A percentile compares a stretch with the other conserved stretches of the same genome.
Conservation (phyloP, 768 basidiomycete genomes). For the Melanogaster broomeanus region DNA sequence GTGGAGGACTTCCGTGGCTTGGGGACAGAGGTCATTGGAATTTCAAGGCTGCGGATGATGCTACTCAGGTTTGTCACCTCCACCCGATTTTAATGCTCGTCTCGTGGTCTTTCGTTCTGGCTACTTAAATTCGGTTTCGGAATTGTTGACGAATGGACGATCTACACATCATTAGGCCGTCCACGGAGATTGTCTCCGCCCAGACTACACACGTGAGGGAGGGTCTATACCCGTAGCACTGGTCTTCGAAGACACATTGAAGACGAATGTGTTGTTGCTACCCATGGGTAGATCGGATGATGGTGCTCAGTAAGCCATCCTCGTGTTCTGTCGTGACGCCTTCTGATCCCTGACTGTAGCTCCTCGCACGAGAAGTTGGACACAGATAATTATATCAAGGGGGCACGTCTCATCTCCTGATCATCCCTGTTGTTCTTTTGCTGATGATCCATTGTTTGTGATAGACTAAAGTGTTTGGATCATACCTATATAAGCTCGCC, state of each 20-base stretch:
- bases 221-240: constrained; percentile 88
- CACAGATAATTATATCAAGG: constrained; percentile 78
- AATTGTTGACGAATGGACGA: too few relatives aligned
- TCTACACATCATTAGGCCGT: constrained; percentile 34
- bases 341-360: constrained; percentile 33
- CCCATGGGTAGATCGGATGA: constrained; percentile 94
- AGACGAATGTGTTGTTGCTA: constrained; percentile 78
- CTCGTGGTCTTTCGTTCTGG: too few relatives aligned
- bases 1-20: constrained; percentile 86
- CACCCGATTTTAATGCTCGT: too few relatives aligned
- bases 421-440: not conserved
- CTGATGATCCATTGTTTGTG: not conserved
- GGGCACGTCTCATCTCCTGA: constrained; percentile 44
- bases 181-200: constrained; percentile 55
- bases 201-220: constrained; percentile 81
- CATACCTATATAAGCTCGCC: constrained; percentile 17
- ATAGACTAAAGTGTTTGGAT: constrained; percentile 17
- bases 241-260: constrained; percentile 80
- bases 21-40: constrained; percentile 83
- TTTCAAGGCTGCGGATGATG: constrained; percentile 78
- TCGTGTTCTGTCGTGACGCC: not conserved
- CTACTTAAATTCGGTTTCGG: too few relatives aligned
- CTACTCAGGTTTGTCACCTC: constrained; percentile 68
- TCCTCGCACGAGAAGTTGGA: constrained; percentile 95
- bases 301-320: constrained; percentile 72